phyloP scores from a whole-genome alignment of 768 basidiomycete genomes.

The Boletus speciosus region DNA sequence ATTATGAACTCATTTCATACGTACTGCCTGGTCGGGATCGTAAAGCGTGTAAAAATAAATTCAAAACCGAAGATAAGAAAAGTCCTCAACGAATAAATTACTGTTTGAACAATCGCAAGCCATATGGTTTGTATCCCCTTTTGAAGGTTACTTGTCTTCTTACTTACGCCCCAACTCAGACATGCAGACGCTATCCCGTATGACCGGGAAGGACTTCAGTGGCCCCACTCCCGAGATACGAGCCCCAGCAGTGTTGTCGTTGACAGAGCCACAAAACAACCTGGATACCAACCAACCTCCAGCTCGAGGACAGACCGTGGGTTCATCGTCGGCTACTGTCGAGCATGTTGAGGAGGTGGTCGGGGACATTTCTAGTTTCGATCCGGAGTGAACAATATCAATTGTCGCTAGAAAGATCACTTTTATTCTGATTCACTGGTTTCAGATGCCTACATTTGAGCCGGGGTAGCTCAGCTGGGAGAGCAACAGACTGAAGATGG shows the following conservation, averaged over 20 bases:
- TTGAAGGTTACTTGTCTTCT: background rate
- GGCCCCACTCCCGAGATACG: constrained; percentile 73
- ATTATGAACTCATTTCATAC: constrained; percentile 88
- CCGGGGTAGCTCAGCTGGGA: constrained; percentile 73
- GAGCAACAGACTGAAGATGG: constrained; percentile 67
- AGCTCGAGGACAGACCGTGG: constrained; percentile 19
- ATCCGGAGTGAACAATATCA: constrained; percentile 11
- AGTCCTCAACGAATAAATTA: constrained; percentile 73
- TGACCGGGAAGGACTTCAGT: constrained; percentile 85
- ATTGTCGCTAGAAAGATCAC: background rate
- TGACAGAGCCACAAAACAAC: constrained; percentile 26
- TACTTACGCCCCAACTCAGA: constrained; percentile 39
- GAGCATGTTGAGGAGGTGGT: constrained; percentile 27
- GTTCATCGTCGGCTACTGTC: constrained; percentile 35
- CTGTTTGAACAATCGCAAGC: constrained; percentile 69
- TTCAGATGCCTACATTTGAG: constrained; percentile 7
- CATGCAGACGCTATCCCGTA: constrained; percentile 65
- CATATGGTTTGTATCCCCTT: constrained; percentile 56
- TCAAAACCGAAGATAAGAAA: constrained; percentile 84
- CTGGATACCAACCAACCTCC: background rate
- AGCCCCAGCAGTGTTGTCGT: constrained; percentile 34
- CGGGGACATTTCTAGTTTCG: constrained; percentile 29
- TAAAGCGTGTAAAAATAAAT: constrained; percentile 90
- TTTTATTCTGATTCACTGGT: background rate
- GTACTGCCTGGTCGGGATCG: constrained; percentile 82